These are phyloP conservation scores for Neurospora sp. DNA, from an alignment of 2,329 filamentous ascomycete genomes.

Conservation along the genomic window DNA sequence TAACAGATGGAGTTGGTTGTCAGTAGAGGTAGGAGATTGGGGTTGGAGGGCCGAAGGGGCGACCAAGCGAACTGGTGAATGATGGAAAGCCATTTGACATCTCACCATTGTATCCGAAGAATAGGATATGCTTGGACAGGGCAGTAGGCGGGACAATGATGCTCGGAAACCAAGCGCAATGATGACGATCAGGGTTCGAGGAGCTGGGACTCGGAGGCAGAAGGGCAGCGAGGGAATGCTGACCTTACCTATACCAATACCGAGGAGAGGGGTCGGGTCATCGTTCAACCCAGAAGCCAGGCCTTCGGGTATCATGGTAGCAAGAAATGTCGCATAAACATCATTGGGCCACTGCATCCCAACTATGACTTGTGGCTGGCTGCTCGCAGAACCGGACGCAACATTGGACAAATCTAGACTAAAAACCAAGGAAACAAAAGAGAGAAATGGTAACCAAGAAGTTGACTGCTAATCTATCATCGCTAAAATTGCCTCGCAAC, in stretches of 20 bases:
- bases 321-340: neutral
- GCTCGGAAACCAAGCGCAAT: neutral
- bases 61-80: neutral
- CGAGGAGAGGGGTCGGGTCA: neutral
- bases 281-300: neutral
- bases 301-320: neutral
- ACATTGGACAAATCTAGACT: neutral
- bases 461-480: neutral
- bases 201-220: neutral
- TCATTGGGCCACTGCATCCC: neutral
- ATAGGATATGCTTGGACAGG: neutral
- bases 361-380: neutral
- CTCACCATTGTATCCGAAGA: neutral
- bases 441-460: neutral
- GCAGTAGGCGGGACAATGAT: neutral
- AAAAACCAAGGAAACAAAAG: neutral
- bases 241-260: neutral
- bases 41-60: neutral
- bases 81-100: neutral
- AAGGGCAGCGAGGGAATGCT: neutral
- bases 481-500: neutral
- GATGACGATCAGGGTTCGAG: neutral
- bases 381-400: neutral
- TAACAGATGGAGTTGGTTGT: neutral
- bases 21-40: neutral